Evolutionary conservation across 2,329 filamentous ascomycete species (phyloP).

Genomic region (Ophiostoma sp.): DNA sequence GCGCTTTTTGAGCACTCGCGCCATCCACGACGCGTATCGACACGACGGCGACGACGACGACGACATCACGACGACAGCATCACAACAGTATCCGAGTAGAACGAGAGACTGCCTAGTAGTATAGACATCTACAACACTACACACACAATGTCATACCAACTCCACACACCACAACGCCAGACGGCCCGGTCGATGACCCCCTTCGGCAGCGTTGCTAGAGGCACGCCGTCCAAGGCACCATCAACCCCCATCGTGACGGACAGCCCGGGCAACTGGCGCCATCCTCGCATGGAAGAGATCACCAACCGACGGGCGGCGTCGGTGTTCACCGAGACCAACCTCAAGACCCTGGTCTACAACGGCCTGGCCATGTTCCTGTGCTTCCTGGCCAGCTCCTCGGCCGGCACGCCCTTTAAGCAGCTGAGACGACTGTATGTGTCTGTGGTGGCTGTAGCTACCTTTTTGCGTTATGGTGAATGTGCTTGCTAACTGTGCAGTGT

Average conservation of each 20-base stretch:
- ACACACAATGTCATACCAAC: conserved; percentile 12
- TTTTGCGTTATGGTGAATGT: neutral
- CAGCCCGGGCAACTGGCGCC: conserved; percentile 78
- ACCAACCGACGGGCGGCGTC: conserved; percentile 70
- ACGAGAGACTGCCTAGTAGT: neutral
- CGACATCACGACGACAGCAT: neutral
- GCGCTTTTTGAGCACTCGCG: neutral
- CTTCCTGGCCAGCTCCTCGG: conserved; percentile 23
- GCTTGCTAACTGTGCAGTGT: conserved; percentile 32
- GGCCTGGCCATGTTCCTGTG: conserved; percentile 37
- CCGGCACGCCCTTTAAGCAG: conserved; percentile 33
- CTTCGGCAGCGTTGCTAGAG: conserved; percentile 5
- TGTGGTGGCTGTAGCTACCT: neutral
- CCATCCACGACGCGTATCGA: neutral
- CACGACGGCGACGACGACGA: neutral
- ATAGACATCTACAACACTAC: neutral
- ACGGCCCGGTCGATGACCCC: conserved; percentile 7
- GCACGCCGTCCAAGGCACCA: conserved; percentile 14
- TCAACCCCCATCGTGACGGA: conserved; percentile 37
- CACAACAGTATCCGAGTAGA: neutral
- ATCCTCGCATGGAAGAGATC: conserved; percentile 85
- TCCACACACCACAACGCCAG: conserved; percentile 22
- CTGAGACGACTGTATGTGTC: conserved; percentile 39
- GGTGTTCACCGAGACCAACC: conserved; percentile 72
- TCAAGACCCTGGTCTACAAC: conserved; percentile 67